Percentiles rank a stretch among this genome's conserved stretches.
These are phyloP conservation scores for Fraxinus paxiana DNA, from an alignment of 305 asterid genomes.

Conservation along the genomic window DNA sequence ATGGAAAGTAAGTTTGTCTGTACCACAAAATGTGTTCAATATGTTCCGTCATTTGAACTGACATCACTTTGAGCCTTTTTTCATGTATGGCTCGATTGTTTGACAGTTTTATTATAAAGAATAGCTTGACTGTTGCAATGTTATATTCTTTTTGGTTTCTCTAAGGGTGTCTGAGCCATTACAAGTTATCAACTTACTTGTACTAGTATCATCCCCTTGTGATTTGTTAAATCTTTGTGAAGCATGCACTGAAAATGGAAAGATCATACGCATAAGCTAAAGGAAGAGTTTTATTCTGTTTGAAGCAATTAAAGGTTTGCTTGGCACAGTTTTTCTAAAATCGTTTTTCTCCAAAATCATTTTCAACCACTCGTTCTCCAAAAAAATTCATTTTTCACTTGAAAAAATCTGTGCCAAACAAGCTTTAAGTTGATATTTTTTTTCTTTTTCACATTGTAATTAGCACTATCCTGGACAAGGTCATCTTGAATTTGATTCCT, in stretches of 20 bases:
- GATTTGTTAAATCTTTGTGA: not conserved
- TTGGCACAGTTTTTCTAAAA: not conserved
- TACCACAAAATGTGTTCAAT: not conserved
- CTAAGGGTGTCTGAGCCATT: not conserved
- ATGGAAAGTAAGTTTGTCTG: not conserved
- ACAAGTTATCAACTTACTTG: not conserved
- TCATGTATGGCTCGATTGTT: not conserved
- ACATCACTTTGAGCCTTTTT: not conserved
- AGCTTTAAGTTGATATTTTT: not conserved
- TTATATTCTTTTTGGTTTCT: not conserved
- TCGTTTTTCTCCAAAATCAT: not conserved
- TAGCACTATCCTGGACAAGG: not conserved
- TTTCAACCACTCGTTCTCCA: not conserved
- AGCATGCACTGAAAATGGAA: not conserved
- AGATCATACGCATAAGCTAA: not conserved
- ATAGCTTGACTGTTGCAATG: not conserved
- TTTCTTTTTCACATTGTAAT: not conserved
- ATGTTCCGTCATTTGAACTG: not conserved
- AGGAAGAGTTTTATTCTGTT: not conserved
- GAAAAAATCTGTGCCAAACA: not conserved
- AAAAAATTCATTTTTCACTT: not conserved
- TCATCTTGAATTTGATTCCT: not conserved
- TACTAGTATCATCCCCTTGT: not conserved
- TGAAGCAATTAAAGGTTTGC: not conserved
- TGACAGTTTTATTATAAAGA: not conserved